Evolutionary conservation across 306 rosid species (phyloP), one percentile per base, ranked within the genome.

Genomic region (Prinsepia uniflora): DNA sequence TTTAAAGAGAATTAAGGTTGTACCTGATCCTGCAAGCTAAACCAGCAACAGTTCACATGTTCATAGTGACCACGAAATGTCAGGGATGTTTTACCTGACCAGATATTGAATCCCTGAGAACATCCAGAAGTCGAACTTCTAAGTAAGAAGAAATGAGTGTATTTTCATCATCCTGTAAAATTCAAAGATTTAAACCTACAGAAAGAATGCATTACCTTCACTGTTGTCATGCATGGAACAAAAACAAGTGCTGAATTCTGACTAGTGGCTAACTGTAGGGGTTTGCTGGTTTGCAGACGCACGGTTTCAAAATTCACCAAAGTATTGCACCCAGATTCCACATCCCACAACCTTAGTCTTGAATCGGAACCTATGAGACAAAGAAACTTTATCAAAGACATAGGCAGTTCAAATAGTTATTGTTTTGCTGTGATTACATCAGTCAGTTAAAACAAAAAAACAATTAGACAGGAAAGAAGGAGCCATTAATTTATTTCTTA

Each of bases 171-270:
- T 18, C 63, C 14, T 20, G 36, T 40, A 58, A 68, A 78, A 65
- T 67, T 44, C 34, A 34, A 22, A 46, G 58, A 54, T 61, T 17
- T 66, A 75, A 68, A 49, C 72, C 40, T 18, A 52, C 30, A 45
- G 8, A 58, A 52, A 46, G 72, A 67, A 54, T 34, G 36, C 9
- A 24, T 72, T 83, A 91, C 97, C 81, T 94, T 94, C 75, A 87
- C 96, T 79, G 93, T 36, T 72, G 91, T 73, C 97, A 89, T 91
- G 95, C 99, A 94, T 63, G 99, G 99, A 83, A 88, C 96, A 82
- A 94, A 94, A 78, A 84, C 87, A 65, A 81, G 80, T 71, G 81
- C 62, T 10, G 92, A 80, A 79, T 87, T 95, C 70, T 76, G 91
- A 75, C 85, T 74, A 65, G 96, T 89, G 68, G 97, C 99, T 68